phyloP scores from a whole-genome alignment of 1,284 basidiomycete genomes.

The Xanthoconium separans region DNA sequence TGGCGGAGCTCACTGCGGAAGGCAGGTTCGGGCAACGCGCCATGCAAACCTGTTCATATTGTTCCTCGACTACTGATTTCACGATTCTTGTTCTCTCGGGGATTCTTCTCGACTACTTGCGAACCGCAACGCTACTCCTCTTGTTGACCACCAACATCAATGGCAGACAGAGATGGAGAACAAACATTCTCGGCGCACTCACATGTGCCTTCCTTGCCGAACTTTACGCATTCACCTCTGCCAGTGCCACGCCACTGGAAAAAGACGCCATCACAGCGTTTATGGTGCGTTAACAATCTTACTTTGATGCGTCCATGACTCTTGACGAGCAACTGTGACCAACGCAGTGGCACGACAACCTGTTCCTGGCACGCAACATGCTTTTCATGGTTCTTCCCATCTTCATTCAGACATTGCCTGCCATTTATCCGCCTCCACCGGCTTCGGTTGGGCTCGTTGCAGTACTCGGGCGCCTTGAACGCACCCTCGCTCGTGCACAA shows the following conservation, averaged over 20 bases:
- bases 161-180: conserved; percentile 48
- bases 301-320: background rate
- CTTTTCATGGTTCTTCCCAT: conserved; percentile 61
- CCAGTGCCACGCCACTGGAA: conserved; percentile 45
- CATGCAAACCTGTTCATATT: conserved; percentile 60
- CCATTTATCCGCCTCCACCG: conserved; percentile 21
- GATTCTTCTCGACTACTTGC: conserved; percentile 57
- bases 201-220: conserved; percentile 51
- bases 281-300: conserved; percentile 49
- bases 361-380: conserved; percentile 51
- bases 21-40: conserved; percentile 64
- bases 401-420: conserved; percentile 45
- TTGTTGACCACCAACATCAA: conserved; percentile 42
- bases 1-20: conserved; percentile 2
- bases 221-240: conserved; percentile 50
- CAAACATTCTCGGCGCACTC: conserved; percentile 47
- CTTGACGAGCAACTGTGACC: conserved; percentile 4
- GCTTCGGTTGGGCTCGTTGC: conserved; percentile 20
- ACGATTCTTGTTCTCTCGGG: conserved; percentile 55
- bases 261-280: conserved; percentile 38
- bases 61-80: conserved; percentile 57
- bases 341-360: conserved; percentile 64
- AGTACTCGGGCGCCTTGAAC: conserved; percentile 38
- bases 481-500: conserved; percentile 44
- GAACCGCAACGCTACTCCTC: conserved; percentile 54